phyloP scores from a whole-genome alignment of 768 basidiomycete genomes.

The Pulveroboletus sp. region DNA sequence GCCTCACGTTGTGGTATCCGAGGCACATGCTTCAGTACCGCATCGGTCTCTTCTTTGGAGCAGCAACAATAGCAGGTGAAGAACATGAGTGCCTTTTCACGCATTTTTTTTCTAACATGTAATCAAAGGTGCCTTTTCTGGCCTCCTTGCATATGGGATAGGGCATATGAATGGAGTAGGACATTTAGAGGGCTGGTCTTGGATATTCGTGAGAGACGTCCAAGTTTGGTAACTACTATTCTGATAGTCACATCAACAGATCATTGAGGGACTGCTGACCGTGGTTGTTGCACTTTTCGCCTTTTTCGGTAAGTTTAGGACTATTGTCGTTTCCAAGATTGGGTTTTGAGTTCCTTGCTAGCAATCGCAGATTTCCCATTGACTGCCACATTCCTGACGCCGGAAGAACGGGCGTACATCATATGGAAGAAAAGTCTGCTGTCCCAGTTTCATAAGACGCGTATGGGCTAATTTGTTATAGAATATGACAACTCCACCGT shows the following conservation, averaged over 20 bases:
- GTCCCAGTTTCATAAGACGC: slow-evolving; percentile 24
- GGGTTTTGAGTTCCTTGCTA: slow-evolving; percentile 15
- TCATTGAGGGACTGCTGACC: slow-evolving; percentile 47
- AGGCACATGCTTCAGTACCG: slow-evolving; percentile 56
- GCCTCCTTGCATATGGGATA: slow-evolving; percentile 52
- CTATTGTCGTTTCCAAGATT: neutral
- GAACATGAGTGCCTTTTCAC: neutral
- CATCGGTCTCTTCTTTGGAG: slow-evolving; percentile 60
- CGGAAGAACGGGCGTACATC: slow-evolving; percentile 15
- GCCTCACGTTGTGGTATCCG: slow-evolving; percentile 67
- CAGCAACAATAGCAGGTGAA: slow-evolving; percentile 53
- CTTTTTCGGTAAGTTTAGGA: slow-evolving; percentile 38
- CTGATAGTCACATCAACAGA: neutral
- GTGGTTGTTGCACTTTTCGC: slow-evolving; percentile 51
- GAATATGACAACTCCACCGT: slow-evolving; percentile 32
- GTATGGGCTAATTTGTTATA: slow-evolving; percentile 46
- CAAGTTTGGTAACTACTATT: neutral
- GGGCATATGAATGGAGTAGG: slow-evolving; percentile 45
- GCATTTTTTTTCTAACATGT: neutral
- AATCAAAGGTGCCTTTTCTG: slow-evolving; percentile 48
- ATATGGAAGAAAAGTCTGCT: slow-evolving; percentile 16
- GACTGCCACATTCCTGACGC: slow-evolving; percentile 15
- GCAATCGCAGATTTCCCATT: slow-evolving; percentile 51
- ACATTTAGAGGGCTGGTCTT: slow-evolving; percentile 55
- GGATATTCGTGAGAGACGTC: slow-evolving; percentile 52